Base-by-base conservation (phyloP, 2,329 filamentous ascomycete species). In the Exophiala aquamarina region DNA sequence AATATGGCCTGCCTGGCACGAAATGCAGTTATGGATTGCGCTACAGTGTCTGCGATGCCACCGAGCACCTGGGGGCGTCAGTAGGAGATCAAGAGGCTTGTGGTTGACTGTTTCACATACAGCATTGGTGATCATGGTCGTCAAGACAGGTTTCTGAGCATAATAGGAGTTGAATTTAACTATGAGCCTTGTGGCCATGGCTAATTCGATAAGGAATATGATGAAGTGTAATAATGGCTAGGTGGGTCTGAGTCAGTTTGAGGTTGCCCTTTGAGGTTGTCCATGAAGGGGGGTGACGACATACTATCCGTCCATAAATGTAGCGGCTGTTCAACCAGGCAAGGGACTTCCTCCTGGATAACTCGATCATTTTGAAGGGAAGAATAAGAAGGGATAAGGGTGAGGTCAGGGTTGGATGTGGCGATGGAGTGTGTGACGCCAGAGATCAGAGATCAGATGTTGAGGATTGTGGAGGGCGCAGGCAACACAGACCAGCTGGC, bases 61-160 rank as follows among this genome's bases (percentile, higher is more conserved):
- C 51, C 54, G 40, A 56, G 49, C 18, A 56, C 26, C 50, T 52
- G 33, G 40, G n/a, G 15, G 14, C 18, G 35, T 53, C 35, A 52
- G 47, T 19, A 33, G 19, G 17, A 8, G 10, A 18, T 6, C 6
- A 29, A 13, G n/a, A 13, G n/a, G 17, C 14, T 3, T 6, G 18
- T 23, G 26, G 23, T 14, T n/a, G 41, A 15, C 26, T 43, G 37
- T 21, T 41, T 29, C 45, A 54, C 79, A 64, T 81, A 86, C 86
- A 58, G 93, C 88, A 73, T 98, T 98, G 67, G 92, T 95, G 65
- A 96, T 89, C 92, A 98, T 98, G 70, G 95, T 98, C 54, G 93
- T 98, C 62, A 98, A 81, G 33, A 98, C 88, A 63, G 92, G 93
- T 64, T 88, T 87, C 64, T 90, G 84, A 58, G 89, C 85, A 79